Conservation (phyloP, 805 yeast species). For the Nakazawaea peltata region DNA sequence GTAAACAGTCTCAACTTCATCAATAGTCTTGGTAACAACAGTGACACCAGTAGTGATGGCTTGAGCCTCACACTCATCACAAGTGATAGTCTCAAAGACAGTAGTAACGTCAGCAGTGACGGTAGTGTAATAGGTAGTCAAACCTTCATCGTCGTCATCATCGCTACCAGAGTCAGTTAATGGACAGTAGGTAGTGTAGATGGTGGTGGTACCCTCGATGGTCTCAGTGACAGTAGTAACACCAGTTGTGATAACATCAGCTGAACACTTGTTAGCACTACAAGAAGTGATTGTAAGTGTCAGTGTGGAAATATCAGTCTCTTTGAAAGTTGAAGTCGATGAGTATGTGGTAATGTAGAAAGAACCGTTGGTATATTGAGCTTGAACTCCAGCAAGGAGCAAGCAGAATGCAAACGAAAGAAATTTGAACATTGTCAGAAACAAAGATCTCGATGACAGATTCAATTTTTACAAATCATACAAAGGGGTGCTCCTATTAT, state of each 20-base stretch:
- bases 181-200: constrained; percentile 15
- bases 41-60: constrained; percentile 19
- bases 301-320: constrained; percentile 16
- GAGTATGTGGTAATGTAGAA: too few relatives aligned
- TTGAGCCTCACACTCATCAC: constrained; percentile 14
- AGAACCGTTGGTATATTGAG: too few relatives aligned
- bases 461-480: too few relatives aligned
- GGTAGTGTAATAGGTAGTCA: constrained; percentile 16
- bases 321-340: constrained; percentile 11
- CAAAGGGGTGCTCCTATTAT: too few relatives aligned
- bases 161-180: constrained; percentile 6
- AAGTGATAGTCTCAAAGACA: constrained; percentile 15
- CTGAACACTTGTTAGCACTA: constrained; percentile 8
- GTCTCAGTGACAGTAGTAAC: constrained; percentile 10
- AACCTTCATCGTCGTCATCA: background rate
- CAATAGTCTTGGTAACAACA: constrained; percentile 22
- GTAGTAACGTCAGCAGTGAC: constrained; percentile 15
- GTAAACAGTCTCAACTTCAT: constrained; percentile 26
- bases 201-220: constrained; percentile 7
- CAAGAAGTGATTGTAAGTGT: constrained; percentile 12
- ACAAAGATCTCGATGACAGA: too few relatives aligned
- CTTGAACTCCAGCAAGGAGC: constrained; percentile 6
- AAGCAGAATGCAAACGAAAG: constrained; percentile 7
- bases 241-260: constrained; percentile 11
- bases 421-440: too few relatives aligned